phyloP scores from a whole-genome alignment of 31 red algal species.

The Pterothamnion heteromorphum region DNA sequence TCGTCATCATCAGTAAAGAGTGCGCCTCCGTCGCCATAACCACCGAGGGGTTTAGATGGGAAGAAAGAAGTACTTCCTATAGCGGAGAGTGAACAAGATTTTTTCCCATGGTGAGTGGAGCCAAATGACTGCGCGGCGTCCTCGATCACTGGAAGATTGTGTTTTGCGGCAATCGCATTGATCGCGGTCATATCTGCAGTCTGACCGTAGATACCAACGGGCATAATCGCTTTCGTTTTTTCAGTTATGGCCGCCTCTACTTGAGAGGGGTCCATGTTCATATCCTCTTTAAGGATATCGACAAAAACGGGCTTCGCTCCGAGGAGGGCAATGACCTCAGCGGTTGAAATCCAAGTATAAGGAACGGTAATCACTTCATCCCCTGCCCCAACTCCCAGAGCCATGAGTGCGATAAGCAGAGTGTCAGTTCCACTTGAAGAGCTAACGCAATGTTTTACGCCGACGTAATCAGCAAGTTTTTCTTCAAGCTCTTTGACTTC shows the following conservation, averaged over 20 bases:
- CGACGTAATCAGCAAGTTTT: conserved; percentile 44
- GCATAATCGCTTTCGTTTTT: not conserved
- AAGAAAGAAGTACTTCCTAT: conserved; percentile 7
- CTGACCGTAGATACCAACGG: conserved; percentile 27
- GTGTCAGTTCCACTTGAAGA: conserved; percentile 65
- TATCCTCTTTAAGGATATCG: conserved; percentile 61
- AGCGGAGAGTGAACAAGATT: not conserved
- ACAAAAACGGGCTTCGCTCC: conserved; percentile 66
- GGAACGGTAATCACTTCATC: conserved; percentile 69
- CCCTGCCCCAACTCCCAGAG: conserved; percentile 54
- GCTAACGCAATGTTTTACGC: conserved; percentile 51
- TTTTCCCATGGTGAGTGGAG: not conserved
- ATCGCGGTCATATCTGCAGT: not conserved
- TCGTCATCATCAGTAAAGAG: conserved; percentile 34
- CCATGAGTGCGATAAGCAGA: conserved; percentile 62
- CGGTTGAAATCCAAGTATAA: conserved; percentile 71
- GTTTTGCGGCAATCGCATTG: not conserved
- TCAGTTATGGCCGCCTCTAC: not conserved
- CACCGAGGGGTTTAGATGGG: not conserved
- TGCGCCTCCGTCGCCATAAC: conserved; percentile 20
- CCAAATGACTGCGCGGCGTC: not conserved
- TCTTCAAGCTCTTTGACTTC: conserved; percentile 58
- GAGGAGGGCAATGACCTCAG: conserved; percentile 61
- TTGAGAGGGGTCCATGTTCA: conserved; percentile 36
- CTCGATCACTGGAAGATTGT: not conserved